These are phyloP conservation scores for Gracilariopsis chorda DNA, from an alignment of 23 red algal genomes.

Conservation along the genomic window DNA sequence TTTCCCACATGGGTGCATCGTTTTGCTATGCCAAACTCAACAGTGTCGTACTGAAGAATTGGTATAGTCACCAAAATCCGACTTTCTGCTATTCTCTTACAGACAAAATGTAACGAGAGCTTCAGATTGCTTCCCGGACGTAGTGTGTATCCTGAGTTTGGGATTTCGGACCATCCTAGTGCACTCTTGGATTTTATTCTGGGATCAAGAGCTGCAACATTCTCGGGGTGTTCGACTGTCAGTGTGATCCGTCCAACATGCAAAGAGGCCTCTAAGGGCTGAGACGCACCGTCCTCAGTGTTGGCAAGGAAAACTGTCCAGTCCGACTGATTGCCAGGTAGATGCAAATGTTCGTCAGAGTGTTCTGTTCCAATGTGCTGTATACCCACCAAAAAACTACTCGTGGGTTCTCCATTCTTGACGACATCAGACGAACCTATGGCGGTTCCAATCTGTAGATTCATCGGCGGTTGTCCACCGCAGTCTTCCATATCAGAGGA, in stretches of 20 bases:
- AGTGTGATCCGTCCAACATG: constrained; percentile 39
- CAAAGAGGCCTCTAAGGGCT: background rate
- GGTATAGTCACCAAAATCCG: constrained; percentile 52
- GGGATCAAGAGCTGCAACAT: constrained; percentile 1
- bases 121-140: background rate
- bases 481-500: constrained; percentile 15
- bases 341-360: constrained; percentile 59
- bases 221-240: constrained; percentile 42
- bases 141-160: constrained; percentile 22
- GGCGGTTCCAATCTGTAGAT: constrained; percentile 7
- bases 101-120: constrained; percentile 46
- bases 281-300: background rate
- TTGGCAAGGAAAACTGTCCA: constrained; percentile 41
- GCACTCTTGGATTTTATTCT: background rate
- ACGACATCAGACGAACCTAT: constrained; percentile 32
- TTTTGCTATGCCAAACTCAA: constrained; percentile 63
- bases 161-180: constrained; percentile 7
- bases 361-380: constrained; percentile 56
- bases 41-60: constrained; percentile 16
- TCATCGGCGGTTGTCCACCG: constrained; percentile 30
- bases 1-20: constrained; percentile 31
- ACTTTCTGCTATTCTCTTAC: constrained; percentile 40
- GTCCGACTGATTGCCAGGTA: constrained; percentile 55
- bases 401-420: constrained; percentile 39
- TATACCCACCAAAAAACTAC: constrained; percentile 45